Percentiles rank a stretch among this genome's conserved stretches.
phyloP scores from a whole-genome alignment of 331 rosid species.

The Pyracantha coccinea region DNA sequence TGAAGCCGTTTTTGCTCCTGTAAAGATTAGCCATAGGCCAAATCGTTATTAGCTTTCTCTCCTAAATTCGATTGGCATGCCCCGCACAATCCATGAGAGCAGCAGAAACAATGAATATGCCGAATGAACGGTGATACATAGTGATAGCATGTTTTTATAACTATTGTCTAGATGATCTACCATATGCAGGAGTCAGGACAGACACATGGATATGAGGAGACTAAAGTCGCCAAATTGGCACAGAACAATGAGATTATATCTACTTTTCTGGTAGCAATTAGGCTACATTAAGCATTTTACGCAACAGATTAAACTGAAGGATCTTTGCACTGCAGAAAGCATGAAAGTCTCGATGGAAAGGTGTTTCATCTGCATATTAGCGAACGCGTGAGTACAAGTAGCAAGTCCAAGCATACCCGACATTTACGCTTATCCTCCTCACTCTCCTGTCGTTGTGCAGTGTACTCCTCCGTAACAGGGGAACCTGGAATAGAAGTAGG shows the following conservation, averaged over 20 bases:
- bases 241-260: background rate
- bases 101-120: background rate
- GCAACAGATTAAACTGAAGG: background rate
- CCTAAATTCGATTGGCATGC: background rate
- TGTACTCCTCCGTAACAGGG: slow-evolving; percentile 58
- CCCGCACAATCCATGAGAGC: background rate
- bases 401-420: slow-evolving; percentile 46
- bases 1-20: slow-evolving; percentile 74
- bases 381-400: background rate
- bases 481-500: slow-evolving; percentile 37
- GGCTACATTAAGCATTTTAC: background rate
- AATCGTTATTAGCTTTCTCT: background rate
- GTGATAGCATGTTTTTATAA: no score
- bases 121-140: no score
- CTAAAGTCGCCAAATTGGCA: background rate
- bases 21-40: background rate
- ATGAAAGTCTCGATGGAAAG: background rate
- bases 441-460: slow-evolving; percentile 38
- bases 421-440: slow-evolving; percentile 80
- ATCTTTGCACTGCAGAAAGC: background rate
- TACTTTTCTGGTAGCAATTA: background rate
- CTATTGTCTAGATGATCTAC: background rate
- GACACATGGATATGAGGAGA: background rate
- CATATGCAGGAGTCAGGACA: background rate
- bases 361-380: background rate